A percentile compares a stretch with the other conserved stretches of the same genome.
Conservation (phyloP, 73 alveolate species). For the Tetrahymena elliotti region DNA sequence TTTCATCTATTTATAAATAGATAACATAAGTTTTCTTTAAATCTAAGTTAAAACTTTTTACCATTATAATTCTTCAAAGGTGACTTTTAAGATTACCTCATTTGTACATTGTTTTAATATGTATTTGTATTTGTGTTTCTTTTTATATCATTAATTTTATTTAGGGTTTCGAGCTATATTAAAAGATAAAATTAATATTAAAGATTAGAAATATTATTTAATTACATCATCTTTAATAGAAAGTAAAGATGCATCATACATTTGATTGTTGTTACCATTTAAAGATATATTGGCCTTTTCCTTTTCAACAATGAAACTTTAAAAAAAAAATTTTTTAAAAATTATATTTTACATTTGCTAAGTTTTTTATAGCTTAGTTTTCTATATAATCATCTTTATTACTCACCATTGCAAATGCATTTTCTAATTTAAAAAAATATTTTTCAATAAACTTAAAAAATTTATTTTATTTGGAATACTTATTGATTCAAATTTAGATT, state of each 20-base stretch:
- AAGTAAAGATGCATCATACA: not conserved
- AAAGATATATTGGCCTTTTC: not conserved
- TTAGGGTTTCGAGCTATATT: not conserved
- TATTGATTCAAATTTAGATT: not conserved
- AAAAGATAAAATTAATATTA: too few species aligned
- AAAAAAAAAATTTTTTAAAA: not conserved
- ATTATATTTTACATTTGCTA: not conserved
- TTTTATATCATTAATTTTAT: not conserved
- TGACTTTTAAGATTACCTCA: not conserved
- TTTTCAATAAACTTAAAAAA: not conserved
- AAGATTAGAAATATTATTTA: too few species aligned
- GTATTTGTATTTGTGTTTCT: not conserved
- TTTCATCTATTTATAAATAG: not conserved
- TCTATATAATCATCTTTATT: not conserved
- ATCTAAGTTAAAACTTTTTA: not conserved
- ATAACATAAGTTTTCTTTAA: not conserved
- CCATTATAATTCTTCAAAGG: not conserved
- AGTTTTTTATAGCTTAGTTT: not conserved
- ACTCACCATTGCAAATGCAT: not conserved
- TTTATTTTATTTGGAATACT: not conserved
- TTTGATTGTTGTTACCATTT: not conserved
- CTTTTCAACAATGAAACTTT: not conserved
- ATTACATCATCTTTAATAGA: not conserved
- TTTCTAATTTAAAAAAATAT: not conserved
- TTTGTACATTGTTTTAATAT: not conserved